Evolutionary conservation across 257 asterid genomes (phyloP).

Genomic region (Gentiana dahurica): DNA sequence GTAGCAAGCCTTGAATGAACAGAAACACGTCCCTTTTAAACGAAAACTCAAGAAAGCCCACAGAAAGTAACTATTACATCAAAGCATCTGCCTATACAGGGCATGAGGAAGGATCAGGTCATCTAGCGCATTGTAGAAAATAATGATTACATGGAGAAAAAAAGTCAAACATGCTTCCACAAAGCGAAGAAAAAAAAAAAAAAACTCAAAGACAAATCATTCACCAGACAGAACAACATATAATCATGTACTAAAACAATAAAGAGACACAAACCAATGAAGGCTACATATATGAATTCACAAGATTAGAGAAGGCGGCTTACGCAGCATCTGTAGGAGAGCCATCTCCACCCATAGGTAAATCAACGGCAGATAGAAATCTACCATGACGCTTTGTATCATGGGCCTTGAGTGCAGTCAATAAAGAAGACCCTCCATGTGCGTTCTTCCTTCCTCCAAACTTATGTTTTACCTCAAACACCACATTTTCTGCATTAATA

Average conservation of each 20-base stretch:
- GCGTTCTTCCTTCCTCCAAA: conserved; percentile 21
- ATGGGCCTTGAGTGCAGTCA: conserved; percentile 30
- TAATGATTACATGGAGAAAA: no score
- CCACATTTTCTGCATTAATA: conserved; percentile 13
- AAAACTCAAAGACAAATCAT: no score
- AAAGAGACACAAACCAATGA: neutral
- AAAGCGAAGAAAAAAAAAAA: no score
- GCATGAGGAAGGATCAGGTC: no score
- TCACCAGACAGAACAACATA: neutral
- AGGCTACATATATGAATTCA: neutral
- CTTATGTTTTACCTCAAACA: conserved; percentile 37
- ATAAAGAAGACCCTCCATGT: conserved; percentile 9
- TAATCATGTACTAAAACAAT: neutral
- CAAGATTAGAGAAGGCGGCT: conserved; percentile 2
- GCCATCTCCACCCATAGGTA: conserved; percentile 44
- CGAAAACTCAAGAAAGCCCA: no score
- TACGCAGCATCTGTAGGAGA: conserved; percentile 49
- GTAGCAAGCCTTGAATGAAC: no score
- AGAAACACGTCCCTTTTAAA: no score
- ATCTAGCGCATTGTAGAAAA: no score
- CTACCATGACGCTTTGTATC: conserved; percentile 37
- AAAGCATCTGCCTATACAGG: no score
- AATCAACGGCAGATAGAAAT: conserved; percentile 32
- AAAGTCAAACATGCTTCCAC: no score
- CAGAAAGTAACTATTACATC: no score